Evolutionary conservation across 306 rosid genomes (phyloP).

Genomic region (Geum urbanum): DNA sequence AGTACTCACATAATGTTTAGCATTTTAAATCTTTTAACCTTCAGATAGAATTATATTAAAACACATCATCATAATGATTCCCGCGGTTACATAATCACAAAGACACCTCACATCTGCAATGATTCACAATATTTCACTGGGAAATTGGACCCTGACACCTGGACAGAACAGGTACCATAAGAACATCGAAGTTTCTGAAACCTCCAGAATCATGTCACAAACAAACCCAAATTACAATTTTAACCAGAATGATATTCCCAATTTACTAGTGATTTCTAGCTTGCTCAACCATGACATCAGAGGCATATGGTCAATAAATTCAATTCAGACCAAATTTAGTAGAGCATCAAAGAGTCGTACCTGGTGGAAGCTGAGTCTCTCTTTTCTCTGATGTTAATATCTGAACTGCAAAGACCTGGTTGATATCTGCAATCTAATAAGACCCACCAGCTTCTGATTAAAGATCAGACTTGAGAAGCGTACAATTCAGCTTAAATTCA

Average conservation of each 20-base stretch:
- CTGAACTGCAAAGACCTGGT: constrained; percentile 72
- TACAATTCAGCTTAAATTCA: constrained; percentile 1
- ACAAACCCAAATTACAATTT: background rate
- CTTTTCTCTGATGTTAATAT: constrained; percentile 79
- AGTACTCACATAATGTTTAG: background rate
- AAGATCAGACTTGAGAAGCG: constrained; percentile 7
- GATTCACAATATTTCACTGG: background rate
- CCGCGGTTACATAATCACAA: background rate
- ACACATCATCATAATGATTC: background rate
- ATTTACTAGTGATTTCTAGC: background rate
- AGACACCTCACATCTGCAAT: background rate
- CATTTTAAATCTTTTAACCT: background rate
- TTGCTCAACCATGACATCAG: background rate
- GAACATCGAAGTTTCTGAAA: background rate
- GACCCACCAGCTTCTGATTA: constrained; percentile 24
- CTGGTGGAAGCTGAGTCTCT: constrained; percentile 71
- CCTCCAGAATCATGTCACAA: background rate
- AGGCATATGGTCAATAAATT: background rate
- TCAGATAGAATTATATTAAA: background rate
- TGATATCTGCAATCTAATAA: constrained; percentile 80
- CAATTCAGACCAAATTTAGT: constrained; percentile 21
- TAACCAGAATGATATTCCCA: background rate
- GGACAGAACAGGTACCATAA: background rate
- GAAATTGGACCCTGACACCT: background rate
- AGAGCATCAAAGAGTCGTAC: constrained; percentile 37